A percentile compares a stretch with the other conserved stretches of the same genome.
Evolutionary conservation across 805 yeast species (phyloP).

Genomic region (Kuraishia molischiana): DNA sequence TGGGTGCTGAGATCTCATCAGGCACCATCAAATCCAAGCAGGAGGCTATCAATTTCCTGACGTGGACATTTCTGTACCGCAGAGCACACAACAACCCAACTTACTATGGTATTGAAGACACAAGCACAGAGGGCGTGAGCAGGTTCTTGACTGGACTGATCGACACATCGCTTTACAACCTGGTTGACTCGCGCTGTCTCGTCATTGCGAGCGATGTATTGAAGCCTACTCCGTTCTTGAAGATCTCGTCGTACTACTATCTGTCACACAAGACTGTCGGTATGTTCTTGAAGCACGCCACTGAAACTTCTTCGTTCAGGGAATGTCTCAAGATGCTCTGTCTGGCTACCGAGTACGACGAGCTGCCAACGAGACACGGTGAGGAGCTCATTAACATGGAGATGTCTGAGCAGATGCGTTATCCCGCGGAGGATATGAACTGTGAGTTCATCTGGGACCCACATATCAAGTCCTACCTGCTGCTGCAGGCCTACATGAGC

Average conservation of each 20-base stretch:
- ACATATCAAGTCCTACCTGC: conserved; percentile 66
- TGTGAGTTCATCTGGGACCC: conserved; percentile 75
- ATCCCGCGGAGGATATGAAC: conserved; percentile 44
- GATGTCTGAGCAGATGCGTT: conserved; percentile 66
- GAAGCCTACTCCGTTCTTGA: conserved; percentile 69
- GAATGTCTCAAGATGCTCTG: conserved; percentile 54
- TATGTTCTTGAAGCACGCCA: conserved; percentile 45
- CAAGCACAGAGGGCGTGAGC: conserved; percentile 43
- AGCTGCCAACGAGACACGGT: conserved; percentile 84
- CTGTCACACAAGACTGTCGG: conserved; percentile 85
- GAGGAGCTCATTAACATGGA: conserved; percentile 83
- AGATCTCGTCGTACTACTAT: conserved; percentile 85
- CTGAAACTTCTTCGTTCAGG: conserved; percentile 37
- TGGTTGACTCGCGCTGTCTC: conserved; percentile 69
- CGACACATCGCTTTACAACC: conserved; percentile 56
- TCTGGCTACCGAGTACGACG: conserved; percentile 70
- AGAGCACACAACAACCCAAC: conserved; percentile 73
- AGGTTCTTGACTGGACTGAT: conserved; percentile 53
- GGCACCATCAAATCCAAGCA: conserved; percentile 57
- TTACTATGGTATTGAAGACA: conserved; percentile 64
- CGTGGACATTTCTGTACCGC: conserved; percentile 69
- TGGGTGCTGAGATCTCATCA: conserved; percentile 72
- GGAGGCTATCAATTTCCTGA: conserved; percentile 64
- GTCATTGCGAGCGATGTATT: conserved; percentile 36
- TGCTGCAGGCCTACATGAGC: conserved; percentile 64